Conservation (phyloP, 2,329 filamentous ascomycete species). For the Cladosporium velox region DNA sequence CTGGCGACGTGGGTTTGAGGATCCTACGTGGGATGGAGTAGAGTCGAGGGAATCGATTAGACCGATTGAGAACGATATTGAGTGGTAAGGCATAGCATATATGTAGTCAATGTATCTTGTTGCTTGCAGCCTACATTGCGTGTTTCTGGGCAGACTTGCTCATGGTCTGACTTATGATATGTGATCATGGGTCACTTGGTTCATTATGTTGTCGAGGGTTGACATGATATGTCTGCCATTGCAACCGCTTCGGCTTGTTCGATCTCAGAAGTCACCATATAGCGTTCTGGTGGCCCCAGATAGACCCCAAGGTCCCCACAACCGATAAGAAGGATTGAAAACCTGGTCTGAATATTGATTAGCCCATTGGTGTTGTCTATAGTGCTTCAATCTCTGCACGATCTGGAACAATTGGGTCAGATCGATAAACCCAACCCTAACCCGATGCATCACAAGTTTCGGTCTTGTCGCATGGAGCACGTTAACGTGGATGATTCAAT, state of each 20-base stretch:
- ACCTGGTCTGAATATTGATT: background rate
- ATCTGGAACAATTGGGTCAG: background rate
- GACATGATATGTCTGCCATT: background rate
- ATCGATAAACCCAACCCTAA: background rate
- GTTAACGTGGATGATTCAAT: too few species aligned
- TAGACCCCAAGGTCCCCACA: fast-evolving
- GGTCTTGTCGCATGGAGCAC: too few species aligned
- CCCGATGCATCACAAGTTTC: background rate
- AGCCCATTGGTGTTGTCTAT: background rate
- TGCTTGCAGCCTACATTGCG: background rate
- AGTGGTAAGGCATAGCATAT: background rate
- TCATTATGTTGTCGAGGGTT: too few species aligned
- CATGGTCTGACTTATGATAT: background rate
- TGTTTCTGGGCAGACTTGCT: background rate
- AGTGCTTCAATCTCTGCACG: background rate
- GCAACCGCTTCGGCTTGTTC: background rate
- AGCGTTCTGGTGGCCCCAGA: background rate
- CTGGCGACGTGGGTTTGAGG: background rate
- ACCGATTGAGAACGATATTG: background rate
- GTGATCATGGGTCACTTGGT: background rate
- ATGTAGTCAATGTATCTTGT: background rate
- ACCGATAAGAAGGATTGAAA: background rate
- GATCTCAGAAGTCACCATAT: background rate
- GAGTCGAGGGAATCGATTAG: background rate
- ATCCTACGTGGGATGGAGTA: background rate